These are phyloP conservation scores for Lachancea kluyveri DNA, from an alignment of 805 yeast genomes.

Conservation along the genomic window DNA sequence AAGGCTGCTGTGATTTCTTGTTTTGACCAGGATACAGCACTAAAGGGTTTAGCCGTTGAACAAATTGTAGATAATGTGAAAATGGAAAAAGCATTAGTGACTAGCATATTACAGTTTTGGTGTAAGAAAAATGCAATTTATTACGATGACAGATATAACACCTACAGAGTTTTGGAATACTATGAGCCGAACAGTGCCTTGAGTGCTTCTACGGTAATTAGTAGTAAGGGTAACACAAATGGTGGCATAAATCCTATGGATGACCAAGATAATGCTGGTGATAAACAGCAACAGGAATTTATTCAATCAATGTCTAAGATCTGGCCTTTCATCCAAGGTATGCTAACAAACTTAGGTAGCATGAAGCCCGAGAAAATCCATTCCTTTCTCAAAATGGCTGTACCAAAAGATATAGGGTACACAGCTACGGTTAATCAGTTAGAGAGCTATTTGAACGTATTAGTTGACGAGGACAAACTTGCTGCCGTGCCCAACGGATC, in stretches of 20 bases:
- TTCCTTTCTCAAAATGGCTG: conserved; percentile 47
- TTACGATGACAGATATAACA: conserved; percentile 26
- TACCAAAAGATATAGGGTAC: conserved; percentile 41
- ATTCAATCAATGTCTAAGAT: conserved; percentile 13
- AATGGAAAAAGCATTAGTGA: conserved; percentile 38
- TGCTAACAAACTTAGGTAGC: conserved; percentile 51
- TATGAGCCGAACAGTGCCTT: too few relatives aligned
- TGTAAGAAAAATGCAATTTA: conserved; percentile 47
- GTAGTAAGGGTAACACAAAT: too few relatives aligned
- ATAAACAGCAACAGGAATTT: conserved; percentile 1
- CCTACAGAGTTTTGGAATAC: conserved; percentile 1
- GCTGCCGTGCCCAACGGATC: conserved; percentile 12
- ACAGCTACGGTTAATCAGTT: conserved; percentile 12
- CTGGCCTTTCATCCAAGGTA: conserved; percentile 48
- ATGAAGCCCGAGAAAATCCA: conserved; percentile 45
- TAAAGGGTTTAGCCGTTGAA: conserved; percentile 25
- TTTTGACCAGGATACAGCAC: conserved; percentile 31
- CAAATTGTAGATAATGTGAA: conserved; percentile 33
- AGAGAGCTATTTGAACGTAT: conserved; percentile 10
- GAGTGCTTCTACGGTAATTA: too few relatives aligned
- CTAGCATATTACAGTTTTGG: conserved; percentile 54
- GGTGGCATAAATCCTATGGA: too few relatives aligned
- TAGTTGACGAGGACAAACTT: conserved; percentile 17
- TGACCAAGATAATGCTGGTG: conserved; percentile 1
- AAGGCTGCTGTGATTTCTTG: conserved; percentile 57